phyloP scores from a whole-genome alignment of 352 stramenopile species.

The Globisporangium spinosum region DNA sequence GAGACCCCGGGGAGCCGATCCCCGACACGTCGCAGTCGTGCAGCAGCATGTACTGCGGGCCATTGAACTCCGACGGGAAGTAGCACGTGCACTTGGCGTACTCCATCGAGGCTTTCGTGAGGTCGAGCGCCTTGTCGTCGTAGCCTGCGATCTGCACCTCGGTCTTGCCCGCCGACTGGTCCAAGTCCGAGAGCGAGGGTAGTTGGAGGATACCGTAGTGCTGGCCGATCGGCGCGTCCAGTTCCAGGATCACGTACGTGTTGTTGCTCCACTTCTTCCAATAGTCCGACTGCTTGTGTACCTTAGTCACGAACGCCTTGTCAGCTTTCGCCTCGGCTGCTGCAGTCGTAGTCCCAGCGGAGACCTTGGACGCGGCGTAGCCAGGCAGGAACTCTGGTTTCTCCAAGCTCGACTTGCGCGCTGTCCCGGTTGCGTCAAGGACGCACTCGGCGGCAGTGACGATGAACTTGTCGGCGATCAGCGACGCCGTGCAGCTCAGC shows the following conservation, averaged over 20 bases:
- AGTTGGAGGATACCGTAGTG: conserved; percentile 34
- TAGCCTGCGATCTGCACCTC: conserved; percentile 57
- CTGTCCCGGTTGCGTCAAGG: conserved; percentile 28
- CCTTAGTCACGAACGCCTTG: conserved; percentile 28
- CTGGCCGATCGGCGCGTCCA: conserved; percentile 40
- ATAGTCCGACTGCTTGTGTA: conserved; percentile 64
- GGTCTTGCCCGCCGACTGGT: conserved; percentile 25
- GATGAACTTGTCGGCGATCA: conserved; percentile 45
- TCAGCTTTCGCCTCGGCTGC: background rate
- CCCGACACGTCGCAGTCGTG: conserved; percentile 60
- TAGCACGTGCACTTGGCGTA: conserved; percentile 48
- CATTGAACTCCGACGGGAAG: conserved; percentile 39
- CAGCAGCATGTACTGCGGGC: conserved; percentile 42
- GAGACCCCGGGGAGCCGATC: conserved; percentile 43
- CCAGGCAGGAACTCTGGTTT: conserved; percentile 32
- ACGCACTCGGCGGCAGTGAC: conserved; percentile 61
- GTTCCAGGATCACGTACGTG: conserved; percentile 62
- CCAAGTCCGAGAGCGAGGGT: conserved; percentile 28
- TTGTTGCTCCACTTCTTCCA: conserved; percentile 59
- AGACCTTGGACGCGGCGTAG: conserved; percentile 7
- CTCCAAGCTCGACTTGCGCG: conserved; percentile 19
- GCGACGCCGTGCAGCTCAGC: conserved; percentile 43
- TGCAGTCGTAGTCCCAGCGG: no score
- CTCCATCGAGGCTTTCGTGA: conserved; percentile 21
- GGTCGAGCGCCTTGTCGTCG: conserved; percentile 18